These are phyloP conservation scores for Sanguinoderma infundibulare DNA, from an alignment of 1,284 basidiomycete species.

Conservation along the genomic window DNA sequence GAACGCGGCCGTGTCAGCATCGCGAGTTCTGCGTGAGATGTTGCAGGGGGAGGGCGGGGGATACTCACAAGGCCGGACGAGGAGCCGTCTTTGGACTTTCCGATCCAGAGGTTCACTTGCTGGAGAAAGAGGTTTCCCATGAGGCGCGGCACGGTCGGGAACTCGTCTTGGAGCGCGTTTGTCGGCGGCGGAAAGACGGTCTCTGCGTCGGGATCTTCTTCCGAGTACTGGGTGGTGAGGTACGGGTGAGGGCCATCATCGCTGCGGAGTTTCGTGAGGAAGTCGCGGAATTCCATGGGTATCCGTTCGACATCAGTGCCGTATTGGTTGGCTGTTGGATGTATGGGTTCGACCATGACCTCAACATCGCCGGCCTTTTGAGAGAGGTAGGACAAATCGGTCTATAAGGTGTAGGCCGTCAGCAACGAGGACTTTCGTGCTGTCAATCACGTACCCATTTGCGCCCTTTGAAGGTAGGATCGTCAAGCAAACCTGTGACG, in stretches of 20 bases:
- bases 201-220: slow-evolving; percentile 32
- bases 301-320: slow-evolving; percentile 36
- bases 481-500: slow-evolving; percentile 33
- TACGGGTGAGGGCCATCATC: slow-evolving; percentile 33
- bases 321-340: slow-evolving; percentile 32
- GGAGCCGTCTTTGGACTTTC: slow-evolving; percentile 35
- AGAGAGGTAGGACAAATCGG: slow-evolving; percentile 32
- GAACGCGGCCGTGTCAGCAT: not conserved
- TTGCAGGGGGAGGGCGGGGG: not conserved
- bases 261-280: slow-evolving; percentile 26
- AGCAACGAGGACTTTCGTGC: not conserved
- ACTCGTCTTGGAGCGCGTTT: slow-evolving; percentile 34
- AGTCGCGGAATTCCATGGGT: slow-evolving; percentile 32
- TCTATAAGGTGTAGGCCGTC: slow-evolving; percentile 5
- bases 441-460: slow-evolving; percentile 33
- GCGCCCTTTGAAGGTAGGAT: slow-evolving; percentile 31
- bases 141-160: slow-evolving; percentile 35
- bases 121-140: slow-evolving; percentile 39
- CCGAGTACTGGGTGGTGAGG: slow-evolving; percentile 39
- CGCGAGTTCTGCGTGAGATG: not conserved
- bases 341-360: slow-evolving; percentile 38
- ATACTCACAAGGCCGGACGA: slow-evolving; percentile 36
- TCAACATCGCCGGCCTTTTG: slow-evolving; percentile 32
- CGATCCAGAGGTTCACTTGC: slow-evolving; percentile 40
- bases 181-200: slow-evolving; percentile 38